A percentile compares a stretch with the other conserved stretches of the same genome.
Conservation (phyloP, 495 filamentous ascomycete genomes). For the Ramalina peruviana region DNA sequence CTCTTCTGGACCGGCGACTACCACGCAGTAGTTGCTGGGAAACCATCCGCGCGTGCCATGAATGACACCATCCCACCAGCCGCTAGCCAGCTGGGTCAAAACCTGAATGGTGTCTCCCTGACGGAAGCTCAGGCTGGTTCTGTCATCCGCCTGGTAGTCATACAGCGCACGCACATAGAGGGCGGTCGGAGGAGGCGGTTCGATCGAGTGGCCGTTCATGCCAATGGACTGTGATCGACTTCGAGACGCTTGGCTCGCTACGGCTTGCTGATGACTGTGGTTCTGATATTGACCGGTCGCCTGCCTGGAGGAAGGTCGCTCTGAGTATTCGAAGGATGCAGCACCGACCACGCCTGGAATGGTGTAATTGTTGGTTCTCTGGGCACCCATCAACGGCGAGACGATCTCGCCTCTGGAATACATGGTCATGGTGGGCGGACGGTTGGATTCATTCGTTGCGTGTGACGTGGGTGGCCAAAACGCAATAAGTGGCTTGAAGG, state of each 20-base stretch:
- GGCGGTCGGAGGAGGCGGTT: slow-evolving; percentile 53
- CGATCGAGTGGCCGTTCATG: slow-evolving; percentile 60
- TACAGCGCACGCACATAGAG: slow-evolving; percentile 94
- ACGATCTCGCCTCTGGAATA: too few species aligned
- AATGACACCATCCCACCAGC: slow-evolving; percentile 98
- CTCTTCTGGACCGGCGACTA: slow-evolving; percentile 64
- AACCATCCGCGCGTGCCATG: slow-evolving; percentile 93
- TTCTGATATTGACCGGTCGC: slow-evolving; percentile 19
- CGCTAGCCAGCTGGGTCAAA: slow-evolving; percentile 91
- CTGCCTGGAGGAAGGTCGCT: slow-evolving; percentile 22
- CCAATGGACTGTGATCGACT: slow-evolving; percentile 22
- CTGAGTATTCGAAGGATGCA: slow-evolving; percentile 33
- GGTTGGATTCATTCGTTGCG: too few species aligned
- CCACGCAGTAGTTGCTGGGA: slow-evolving; percentile 92
- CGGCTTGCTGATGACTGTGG: slow-evolving; percentile 1
- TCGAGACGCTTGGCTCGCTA: slow-evolving; percentile 14
- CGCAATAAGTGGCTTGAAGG: too few species aligned
- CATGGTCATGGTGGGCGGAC: too few species aligned
- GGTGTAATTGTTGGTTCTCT: not conserved
- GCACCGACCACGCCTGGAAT: slow-evolving; percentile 15
- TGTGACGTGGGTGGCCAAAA: too few species aligned
- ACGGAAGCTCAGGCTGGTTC: slow-evolving; percentile 88
- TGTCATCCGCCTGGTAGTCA: slow-evolving; percentile 93
- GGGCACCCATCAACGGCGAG: too few species aligned
- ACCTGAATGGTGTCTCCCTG: slow-evolving; percentile 96